phyloP scores from a whole-genome alignment of 257 asterid species.

The Misopates orontium region DNA sequence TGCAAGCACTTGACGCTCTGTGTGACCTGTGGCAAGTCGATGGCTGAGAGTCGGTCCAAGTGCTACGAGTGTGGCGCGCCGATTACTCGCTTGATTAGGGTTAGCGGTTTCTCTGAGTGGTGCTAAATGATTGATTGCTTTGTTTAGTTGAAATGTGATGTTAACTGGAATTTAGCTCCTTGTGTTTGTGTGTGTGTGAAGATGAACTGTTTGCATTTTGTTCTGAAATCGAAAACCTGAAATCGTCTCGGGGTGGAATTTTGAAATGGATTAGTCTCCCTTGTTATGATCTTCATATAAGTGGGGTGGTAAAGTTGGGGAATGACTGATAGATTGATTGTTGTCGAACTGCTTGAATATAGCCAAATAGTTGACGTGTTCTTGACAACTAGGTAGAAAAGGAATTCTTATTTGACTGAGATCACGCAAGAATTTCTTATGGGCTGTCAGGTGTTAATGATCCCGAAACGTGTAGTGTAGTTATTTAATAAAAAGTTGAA shows the following conservation, averaged over 20 bases:
- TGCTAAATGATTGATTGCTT: background rate
- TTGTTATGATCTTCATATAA: background rate
- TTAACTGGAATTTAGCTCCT: background rate
- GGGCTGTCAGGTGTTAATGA: conserved; percentile 5
- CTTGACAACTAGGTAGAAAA: conserved; percentile 14
- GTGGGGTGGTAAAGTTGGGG: background rate
- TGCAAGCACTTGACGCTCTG: conserved; percentile 96
- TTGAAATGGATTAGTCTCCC: too few species aligned
- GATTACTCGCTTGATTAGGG: conserved; percentile 77
- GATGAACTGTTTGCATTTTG: background rate
- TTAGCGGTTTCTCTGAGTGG: conserved; percentile 28
- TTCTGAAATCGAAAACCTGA: background rate
- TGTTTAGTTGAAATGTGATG: conserved; percentile 5
- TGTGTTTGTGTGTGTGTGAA: conserved; percentile 6
- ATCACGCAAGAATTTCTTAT: background rate
- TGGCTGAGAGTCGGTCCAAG: conserved; percentile 70
- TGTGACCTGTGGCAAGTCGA: conserved; percentile 69
- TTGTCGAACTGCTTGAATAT: background rate
- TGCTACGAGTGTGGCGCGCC: conserved; percentile 87
- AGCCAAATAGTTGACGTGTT: conserved; percentile 10
- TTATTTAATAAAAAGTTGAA: background rate
- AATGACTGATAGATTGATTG: background rate
- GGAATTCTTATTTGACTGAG: too few species aligned
- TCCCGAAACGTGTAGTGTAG: background rate
- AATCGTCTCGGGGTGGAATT: background rate